Conservation (phyloP, 1,284 basidiomycete genomes). For the Pseudozyma sp. region DNA sequence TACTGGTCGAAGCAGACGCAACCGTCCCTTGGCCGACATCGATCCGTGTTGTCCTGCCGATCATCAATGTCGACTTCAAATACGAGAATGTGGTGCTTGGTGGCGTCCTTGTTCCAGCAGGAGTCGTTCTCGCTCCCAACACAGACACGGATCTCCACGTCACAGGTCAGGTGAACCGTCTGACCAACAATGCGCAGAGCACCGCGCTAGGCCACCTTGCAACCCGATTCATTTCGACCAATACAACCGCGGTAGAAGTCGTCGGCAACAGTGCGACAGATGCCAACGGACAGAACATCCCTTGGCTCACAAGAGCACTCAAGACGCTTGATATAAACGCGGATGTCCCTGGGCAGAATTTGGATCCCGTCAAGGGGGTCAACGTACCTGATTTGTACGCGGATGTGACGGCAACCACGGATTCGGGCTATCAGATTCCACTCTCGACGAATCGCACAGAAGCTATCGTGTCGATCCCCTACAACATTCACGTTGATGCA, state of each 20-base stretch:
- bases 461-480: conserved; percentile 79
- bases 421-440: conserved; percentile 25
- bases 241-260: conserved; percentile 76
- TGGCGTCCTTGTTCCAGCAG: conserved; percentile 64
- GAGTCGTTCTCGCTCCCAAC: conserved; percentile 73
- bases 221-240: conserved; percentile 76
- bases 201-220: conserved; percentile 76
- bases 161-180: conserved; percentile 75
- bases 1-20: conserved; percentile 77
- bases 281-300: conserved; percentile 71
- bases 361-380: conserved; percentile 78
- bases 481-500: conserved; percentile 80
- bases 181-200: conserved; percentile 71
- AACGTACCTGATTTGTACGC: conserved; percentile 75
- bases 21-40: conserved; percentile 78
- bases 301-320: conserved; percentile 79
- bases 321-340: conserved; percentile 76
- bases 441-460: conserved; percentile 71
- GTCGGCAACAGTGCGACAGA: conserved; percentile 73
- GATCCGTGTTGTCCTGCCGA: conserved; percentile 79
- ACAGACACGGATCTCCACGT: conserved; percentile 74
- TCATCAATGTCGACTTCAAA: conserved; percentile 75
- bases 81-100: conserved; percentile 68
- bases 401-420: conserved; percentile 69
- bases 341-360: conserved; percentile 76